Evolutionary conservation across 805 yeast genomes (phyloP), one percentile per base, ranked within the genome.

Genomic region (Saccharomyces eubayanus): DNA sequence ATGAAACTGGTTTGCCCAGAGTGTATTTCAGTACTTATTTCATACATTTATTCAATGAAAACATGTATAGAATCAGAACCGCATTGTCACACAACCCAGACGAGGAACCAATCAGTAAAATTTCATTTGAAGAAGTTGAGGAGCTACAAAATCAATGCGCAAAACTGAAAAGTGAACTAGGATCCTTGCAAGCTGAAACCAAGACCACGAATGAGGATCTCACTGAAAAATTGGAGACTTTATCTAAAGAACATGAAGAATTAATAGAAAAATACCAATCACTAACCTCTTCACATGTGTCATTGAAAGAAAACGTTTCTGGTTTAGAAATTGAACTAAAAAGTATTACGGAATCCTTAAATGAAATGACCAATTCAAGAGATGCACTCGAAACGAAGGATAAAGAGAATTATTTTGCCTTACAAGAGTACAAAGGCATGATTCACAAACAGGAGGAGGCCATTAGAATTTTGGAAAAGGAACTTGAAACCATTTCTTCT

Each of bases 1-100:
- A 89, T 65, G 84, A 82, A 2, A 83, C 96, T 1, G 99, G 99
- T 1, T 76, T 92, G 46, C 99, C 98, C 0, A 81, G 82, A 54
- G 86, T 92, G 1, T 89, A 79, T 62, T 85, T 94, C 63, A 85
- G 84, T 54, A 65, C 78, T 0, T 70, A 76, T 2, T 89, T 89
- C 65, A 82, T 87, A 2, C 73, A 72, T 3, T 71, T 90, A 51
- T 72, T 94, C 46, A 83, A 82, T 57, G 94, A 86, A 1, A 86
- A 89, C 61, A 81, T 78, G 57, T 69, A 75, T 30, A 76, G 97
- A 54, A 80, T 94, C 28, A 79, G 78, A 57, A 77, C 83, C 47
- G 84, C 96, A 0, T 70, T 92, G 36, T 83, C 82, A 36, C 85
- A 83, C 57, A 89, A 83, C 61, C 96, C 98, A 0, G 72, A 76